Evolutionary conservation across 306 rosid genomes (phyloP), one percentile per base, ranked within the genome.

Genomic region (Fragaria ananassa): DNA sequence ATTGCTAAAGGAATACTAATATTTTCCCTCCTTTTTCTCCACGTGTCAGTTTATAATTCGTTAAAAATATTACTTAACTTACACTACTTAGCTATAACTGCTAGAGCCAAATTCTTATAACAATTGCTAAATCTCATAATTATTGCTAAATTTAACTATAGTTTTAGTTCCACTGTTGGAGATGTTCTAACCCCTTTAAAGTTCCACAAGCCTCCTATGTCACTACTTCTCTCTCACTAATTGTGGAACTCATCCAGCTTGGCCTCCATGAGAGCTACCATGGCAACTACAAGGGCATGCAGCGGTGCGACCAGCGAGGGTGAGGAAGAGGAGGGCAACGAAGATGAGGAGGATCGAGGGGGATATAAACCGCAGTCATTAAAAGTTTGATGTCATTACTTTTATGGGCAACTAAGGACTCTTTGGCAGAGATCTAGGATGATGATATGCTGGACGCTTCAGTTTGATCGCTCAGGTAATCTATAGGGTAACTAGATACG

Each of bases 341-440:
- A 85, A 1, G 86, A 73, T 12, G 42, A 62, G 12, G 69, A 63
- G 23, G 68, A 17, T 63, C 9, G 78, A 25, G 13, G 14, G 41
- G 42, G 8, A 7, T 3, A 71, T 71, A 11, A 76, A 64, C 78
- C 57, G 50, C 83, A 81, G 79, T 60, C 80, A 78, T 21, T 80
- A 66, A 73, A 81, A 80, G 86, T 81, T 54, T 60, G 63, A 64
- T 35, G 25, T 64, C 69, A 34, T 35, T 64, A 64, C 69, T 57
- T 41, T 70, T n/a, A 82, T 80, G 97, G 97, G 97, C 94, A 89
- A 91, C 97, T 74, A 78, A 76, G 71, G 69, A 84, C 78, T 89
- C 94, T 91, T 91, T 91, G 97, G 97, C 94, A 87, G 74, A 80
- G 70, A 57, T 46, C n/a, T 51, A 51, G 71, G 53, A 70, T 75